A percentile compares a stretch with the other conserved stretches of the same genome.
Conservation (phyloP, 2,329 filamentous ascomycete species). For the Fusarium praegraminearum region DNA sequence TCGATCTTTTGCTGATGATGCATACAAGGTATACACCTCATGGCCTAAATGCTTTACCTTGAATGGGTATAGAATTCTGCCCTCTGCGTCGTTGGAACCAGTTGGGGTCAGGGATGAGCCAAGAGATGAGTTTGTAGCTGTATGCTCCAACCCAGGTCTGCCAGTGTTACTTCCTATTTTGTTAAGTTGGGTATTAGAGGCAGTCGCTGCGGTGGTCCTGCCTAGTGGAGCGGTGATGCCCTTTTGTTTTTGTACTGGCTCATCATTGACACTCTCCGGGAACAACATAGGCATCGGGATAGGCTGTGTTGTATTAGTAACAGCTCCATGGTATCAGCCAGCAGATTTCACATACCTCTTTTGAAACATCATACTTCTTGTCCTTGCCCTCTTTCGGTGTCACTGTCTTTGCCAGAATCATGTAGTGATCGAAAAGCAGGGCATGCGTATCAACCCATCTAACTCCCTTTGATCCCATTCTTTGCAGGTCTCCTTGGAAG, state of each 20-base stretch:
- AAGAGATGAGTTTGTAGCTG: constrained; percentile 74
- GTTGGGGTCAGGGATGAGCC: constrained; percentile 61
- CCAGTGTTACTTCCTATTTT: constrained; percentile 66
- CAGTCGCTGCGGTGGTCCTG: constrained; percentile 70
- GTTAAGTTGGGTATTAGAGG: constrained; percentile 69
- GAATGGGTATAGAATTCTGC: constrained; percentile 93
- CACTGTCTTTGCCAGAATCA: constrained; percentile 88
- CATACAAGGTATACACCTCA: constrained; percentile 92
- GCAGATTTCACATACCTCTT: constrained; percentile 71
- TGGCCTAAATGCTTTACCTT: constrained; percentile 95
- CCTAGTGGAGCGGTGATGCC: constrained; percentile 74
- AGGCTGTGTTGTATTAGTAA: constrained; percentile 63
- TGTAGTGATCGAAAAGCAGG: constrained; percentile 94
- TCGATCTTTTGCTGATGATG: constrained; percentile 78
- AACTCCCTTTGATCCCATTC: constrained; percentile 89
- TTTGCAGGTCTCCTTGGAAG: constrained; percentile 87
- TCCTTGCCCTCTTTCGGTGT: constrained; percentile 75
- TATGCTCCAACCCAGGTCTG: constrained; percentile 73
- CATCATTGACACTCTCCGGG: constrained; percentile 91
- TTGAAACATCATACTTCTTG: constrained; percentile 94
- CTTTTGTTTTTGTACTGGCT: constrained; percentile 86
- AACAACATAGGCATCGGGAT: constrained; percentile 97
- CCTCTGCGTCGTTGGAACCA: constrained; percentile 75
- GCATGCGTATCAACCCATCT: constrained; percentile 95
- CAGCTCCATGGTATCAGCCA: not conserved